Evolutionary conservation across 2,329 filamentous ascomycete species (phyloP), one percentile per base, ranked within the genome.

Genomic region (Fusarium subtropicale): DNA sequence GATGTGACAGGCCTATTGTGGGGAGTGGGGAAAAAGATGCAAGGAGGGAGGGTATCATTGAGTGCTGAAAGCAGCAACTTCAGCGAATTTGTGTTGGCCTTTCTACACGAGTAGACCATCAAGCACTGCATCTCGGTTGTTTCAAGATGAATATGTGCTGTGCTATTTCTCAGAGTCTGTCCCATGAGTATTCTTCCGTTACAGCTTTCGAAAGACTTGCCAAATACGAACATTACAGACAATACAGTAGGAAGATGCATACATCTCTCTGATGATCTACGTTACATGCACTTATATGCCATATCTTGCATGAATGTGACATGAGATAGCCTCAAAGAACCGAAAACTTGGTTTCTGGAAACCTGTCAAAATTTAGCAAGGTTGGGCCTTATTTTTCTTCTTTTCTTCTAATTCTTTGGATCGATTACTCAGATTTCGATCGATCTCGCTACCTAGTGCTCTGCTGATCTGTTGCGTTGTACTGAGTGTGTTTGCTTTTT

Each of bases 11-110:
- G 18, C 10, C 20, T 45, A 30, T 50, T 34, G 54, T 30, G 50
- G 44, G 28, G 24, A 42, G 44, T 50, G 44, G 22, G 20, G 36
- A 51, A 39, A 39, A 57, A 41, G 47, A 45, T 51, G 24, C 46
- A 58, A 45, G 36, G 36, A 39, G 36, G 36, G 36, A 39, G 36
- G 63, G 63, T 66, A 66, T 46, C 39, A 56, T 55, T 11, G 30
- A 47, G 26, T 22, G 52, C 60, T 64, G 5, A 53, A 64, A 59
- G 34, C 11, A 36, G 53, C 34, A 64, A 64, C 36, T 64, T n/a
- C 53, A 42, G 61, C 53, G 61, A 64, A 38, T 47, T 42, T 53
- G 47, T 51, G 18, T 59, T 64, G 39, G 31, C 33, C 31, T 42
- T 30, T 46, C 33, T 30, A 42, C 24, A 24, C 20, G 9, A 41